Evolutionary conservation across 345 rosid genomes (phyloP), one percentile per base, ranked within the genome.

Genomic region (Iberis pinnata): DNA sequence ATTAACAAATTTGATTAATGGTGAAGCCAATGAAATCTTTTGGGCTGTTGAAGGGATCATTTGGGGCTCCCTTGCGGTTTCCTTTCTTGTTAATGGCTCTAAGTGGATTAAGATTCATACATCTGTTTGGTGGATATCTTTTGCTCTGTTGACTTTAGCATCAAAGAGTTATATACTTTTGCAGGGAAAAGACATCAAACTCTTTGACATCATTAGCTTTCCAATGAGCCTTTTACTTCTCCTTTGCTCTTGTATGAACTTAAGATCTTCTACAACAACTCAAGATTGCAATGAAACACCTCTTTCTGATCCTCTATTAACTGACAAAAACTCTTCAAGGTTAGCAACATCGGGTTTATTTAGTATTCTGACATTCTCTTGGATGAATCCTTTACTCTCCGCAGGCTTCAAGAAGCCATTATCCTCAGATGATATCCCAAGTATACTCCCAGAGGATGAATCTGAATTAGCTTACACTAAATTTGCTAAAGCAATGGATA

Each of bases 91-190:
- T 52, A 65, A 46, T 22, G 74, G 39, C 43, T 68, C 80, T 12
- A 64, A 68, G 53, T 77, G 74, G 78, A 56, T 52, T 16, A 62
- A 61, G 59, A 58, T 76, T 61, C 40, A 78, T 12, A 49, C 37
- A 52, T 66, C 65, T 22, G 40, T 73, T 22, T 89, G 97, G 97
- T 89, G 92, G 94, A 47, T 79, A n/a, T 67, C 60, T 19, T 83
- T 75, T 44, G 66, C 74, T 52, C 50, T 77, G 9, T 58, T 81
- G 54, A 67, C 60, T 53, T 68, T 80, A 36, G 80, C 75, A 59
- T 48, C 75, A 12, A 71, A 75, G 49, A 51, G 73, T 40, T 68
- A 57, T 38, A 56, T 49, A 41, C 62, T 86, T 27, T 37, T 49
- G 6, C 70, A 57, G 35, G 70, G 74, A 29, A 37, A 47, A 8